A percentile compares a stretch with the other conserved stretches of the same genome.
These are phyloP conservation scores for Auriscalpium vulgare DNA, from an alignment of 768 basidiomycete species.

Conservation along the genomic window DNA sequence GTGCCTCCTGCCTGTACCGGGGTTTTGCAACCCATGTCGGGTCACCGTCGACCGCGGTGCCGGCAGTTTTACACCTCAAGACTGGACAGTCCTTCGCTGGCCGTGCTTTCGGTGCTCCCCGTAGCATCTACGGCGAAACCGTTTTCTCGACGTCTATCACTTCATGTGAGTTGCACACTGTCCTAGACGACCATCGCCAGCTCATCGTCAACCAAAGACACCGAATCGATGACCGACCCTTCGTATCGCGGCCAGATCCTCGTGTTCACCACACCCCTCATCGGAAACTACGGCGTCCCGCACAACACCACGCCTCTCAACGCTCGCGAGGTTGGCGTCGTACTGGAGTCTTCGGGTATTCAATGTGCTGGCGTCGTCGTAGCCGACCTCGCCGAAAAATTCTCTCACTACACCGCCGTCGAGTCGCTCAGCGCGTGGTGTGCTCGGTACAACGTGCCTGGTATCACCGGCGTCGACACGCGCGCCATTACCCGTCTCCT, in stretches of 20 bases:
- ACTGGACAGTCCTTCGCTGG: constrained; percentile 90
- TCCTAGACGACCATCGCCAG: not conserved
- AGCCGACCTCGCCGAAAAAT: constrained; percentile 89
- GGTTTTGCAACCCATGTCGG: constrained; percentile 62
- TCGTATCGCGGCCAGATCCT: constrained; percentile 97
- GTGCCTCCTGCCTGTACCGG: constrained; percentile 43
- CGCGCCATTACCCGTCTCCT: constrained; percentile 91
- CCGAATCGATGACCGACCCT: constrained; percentile 99
- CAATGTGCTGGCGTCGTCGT: constrained; percentile 93
- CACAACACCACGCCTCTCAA: constrained; percentile 65
- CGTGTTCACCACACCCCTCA: constrained; percentile 96
- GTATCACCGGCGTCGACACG: constrained; percentile 95
- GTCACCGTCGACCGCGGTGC: constrained; percentile 33
- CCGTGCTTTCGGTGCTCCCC: constrained; percentile 80
- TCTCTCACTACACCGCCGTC: constrained; percentile 89
- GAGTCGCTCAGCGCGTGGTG: constrained; percentile 95
- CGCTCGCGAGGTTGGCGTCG: constrained; percentile 71
- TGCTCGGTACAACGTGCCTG: constrained; percentile 80
- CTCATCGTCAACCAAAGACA: constrained; percentile 46
- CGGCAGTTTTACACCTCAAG: constrained; percentile 87
- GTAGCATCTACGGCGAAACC: constrained; percentile 89
- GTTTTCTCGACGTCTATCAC: constrained; percentile 99
- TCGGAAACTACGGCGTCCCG: constrained; percentile 98
- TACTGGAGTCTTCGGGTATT: constrained; percentile 82
- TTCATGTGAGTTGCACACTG: constrained; percentile 57